These are phyloP conservation scores for Backusella psychrophila DNA, from an alignment of 192 early-diverging fungal species.

Conservation along the genomic window DNA sequence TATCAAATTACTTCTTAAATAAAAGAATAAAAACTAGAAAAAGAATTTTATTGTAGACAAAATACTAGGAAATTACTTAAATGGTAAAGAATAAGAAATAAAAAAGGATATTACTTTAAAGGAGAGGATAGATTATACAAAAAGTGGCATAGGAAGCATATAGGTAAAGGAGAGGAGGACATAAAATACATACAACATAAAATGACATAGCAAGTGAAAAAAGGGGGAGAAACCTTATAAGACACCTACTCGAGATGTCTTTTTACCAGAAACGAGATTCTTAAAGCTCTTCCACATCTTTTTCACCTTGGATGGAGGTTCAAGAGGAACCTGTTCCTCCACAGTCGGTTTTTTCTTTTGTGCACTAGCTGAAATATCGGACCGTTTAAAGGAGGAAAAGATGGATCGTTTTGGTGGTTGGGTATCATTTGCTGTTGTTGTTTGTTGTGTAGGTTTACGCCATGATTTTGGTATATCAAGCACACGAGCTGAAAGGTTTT, in stretches of 20 bases:
- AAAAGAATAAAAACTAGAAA: neutral
- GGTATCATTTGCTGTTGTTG: neutral
- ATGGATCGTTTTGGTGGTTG: constrained; percentile 7
- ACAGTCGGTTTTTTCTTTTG: neutral
- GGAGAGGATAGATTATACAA: neutral
- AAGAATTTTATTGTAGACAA: neutral
- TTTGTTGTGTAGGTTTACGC: neutral
- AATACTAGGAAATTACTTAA: neutral
- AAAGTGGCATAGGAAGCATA: neutral
- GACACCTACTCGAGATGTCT: constrained; percentile 24
- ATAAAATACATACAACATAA: neutral
- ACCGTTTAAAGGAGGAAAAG: constrained; percentile 23
- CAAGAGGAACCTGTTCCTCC: neutral
- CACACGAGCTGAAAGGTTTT: constrained; percentile 7
- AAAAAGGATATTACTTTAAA: constrained; percentile 3
- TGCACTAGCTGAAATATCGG: neutral
- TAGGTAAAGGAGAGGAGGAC: neutral
- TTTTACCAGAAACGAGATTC: constrained; percentile 19
- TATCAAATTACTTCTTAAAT: neutral
- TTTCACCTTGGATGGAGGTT: constrained; percentile 6
- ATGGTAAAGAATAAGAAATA: neutral
- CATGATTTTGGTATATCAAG: neutral
- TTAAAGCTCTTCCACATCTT: constrained; percentile 33
- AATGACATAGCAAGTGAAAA: neutral
- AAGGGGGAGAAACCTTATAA: neutral